Evolutionary conservation across 768 basidiomycete species (phyloP), one percentile per base, ranked within the genome.

Genomic region (Gymnopilus junonius): DNA sequence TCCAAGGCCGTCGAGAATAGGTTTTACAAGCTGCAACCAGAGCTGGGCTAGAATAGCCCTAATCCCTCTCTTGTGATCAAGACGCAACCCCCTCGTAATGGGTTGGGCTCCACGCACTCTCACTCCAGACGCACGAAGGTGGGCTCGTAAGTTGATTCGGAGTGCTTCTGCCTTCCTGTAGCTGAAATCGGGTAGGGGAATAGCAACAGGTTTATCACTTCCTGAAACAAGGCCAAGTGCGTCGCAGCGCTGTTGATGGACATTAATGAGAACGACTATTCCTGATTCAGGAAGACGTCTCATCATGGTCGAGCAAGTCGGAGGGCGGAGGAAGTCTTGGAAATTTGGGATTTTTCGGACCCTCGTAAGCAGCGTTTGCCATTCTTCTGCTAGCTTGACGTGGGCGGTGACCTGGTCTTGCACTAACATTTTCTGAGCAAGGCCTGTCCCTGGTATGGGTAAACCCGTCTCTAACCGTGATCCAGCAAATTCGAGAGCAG

Each of bases 1-100:
- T 32, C 21, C 51, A 31, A 53, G 51, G 65, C 31, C 51, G 15
- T 53, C 31, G 17, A 53, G 31, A n/a, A 53, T 53, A 3, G 65
- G 62, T 70, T 75, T 73, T 69, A 65, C 66, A 55, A 67, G 37
- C 14, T 14, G n/a, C 11, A 42, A 7, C 51, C 51, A 53, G 8
- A 53, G 34, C 34, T 53, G 31, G n/a, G 3, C 29, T 17, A 60
- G 23, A 32, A 53, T 27, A 20, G 39, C 21, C 21, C 27, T 31
- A 29, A 54, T 31, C 31, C 15, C 6, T 8, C 34, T 32, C 29
- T 54, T 35, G 7, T 59, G 21, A 4, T 25, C 11, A 35, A 32
- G 25, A 8, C 32, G 15, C n/a, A 20, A 1, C 43, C 27, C 21
- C 10, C 29, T 8, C 8, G 31, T 20, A 32, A 11, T 12, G 10